Base-by-base conservation (phyloP, 768 basidiomycete genomes). In the Psilocybe azurescens region DNA sequence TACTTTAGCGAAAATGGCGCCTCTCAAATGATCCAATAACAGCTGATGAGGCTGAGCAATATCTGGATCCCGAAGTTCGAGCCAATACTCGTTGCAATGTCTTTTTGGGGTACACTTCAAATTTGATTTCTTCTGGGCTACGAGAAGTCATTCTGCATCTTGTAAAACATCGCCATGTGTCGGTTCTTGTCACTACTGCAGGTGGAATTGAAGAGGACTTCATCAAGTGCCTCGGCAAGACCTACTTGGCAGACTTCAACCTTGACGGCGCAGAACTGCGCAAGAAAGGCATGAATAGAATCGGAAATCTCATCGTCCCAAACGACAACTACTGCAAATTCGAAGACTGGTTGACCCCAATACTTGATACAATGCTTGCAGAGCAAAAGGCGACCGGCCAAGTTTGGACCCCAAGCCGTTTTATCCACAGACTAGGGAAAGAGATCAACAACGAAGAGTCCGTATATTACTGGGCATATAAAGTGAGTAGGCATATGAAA, bases 311-410 rank as follows among this genome's bases (percentile, higher is more conserved):
- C 47, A 79, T 99, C 60, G 88, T 99, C 2, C 97, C 97, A 3
- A 99, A 99, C 72, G 94, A 97, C 69, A 99, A 99, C 73, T 99
- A 99, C 76, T 99, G 97, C 87, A 91, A 93, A 70, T 99, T 99
- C 68, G 97, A 99, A 77, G 97, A 99, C 73, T 99, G 97, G 97
- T 85, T 99, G n/a, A 89, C 87, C 18, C 97, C 97, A 2, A 93
- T 98, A 59, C 84, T 99, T 46, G 91, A 99, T 71, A 71, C 79
- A 32, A 94, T 99, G 94, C 84, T 98, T 32, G 84, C 79, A 10
- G 97, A 99, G 72, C 97, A 99, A 77, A 86, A 88, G 65, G 77
- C 80, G 59, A 81, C 77, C 47, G 88, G 89, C 30, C 67, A 75
- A 58, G 83, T 89, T 57, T 99, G 97, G 97, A 88, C 91, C 2